Percentiles rank a stretch among this genome's conserved stretches.
These are phyloP conservation scores for Brassica hybrid DNA, from an alignment of 441 rosid genomes.

Conservation along the genomic window DNA sequence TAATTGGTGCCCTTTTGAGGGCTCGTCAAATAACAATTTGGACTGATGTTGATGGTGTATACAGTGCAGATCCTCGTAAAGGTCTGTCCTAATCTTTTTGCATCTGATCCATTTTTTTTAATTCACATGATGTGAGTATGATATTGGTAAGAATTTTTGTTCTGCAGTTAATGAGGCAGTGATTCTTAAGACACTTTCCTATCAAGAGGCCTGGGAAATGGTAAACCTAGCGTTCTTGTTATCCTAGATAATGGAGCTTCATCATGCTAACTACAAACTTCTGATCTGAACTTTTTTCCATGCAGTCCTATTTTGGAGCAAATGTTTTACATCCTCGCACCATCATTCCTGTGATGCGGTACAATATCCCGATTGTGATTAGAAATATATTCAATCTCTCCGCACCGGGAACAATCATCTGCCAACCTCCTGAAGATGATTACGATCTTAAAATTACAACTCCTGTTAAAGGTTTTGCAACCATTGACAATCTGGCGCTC, in stretches of 20 bases:
- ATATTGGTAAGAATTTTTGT: not conserved
- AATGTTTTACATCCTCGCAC: no score
- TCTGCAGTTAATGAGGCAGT: conserved; percentile 91
- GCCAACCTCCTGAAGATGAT: conserved; percentile 59
- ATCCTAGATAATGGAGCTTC: conserved; percentile 27
- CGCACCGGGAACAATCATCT: conserved; percentile 89
- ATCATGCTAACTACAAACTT: conserved; percentile 25
- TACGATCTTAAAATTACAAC: conserved; percentile 52
- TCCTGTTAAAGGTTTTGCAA: conserved; percentile 90
- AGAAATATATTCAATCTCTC: conserved; percentile 87
- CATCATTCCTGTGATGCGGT: no score
- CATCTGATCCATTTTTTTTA: not conserved
- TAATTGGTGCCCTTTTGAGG: conserved; percentile 82
- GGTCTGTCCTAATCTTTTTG: conserved; percentile 53
- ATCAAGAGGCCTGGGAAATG: conserved; percentile 99
- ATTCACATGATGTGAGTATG: conserved; percentile 7
- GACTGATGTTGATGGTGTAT: conserved; percentile 96
- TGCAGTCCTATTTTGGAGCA: no score
- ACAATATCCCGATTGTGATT: conserved; percentile 81
- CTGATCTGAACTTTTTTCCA: conserved; percentile 32
- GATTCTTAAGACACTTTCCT: conserved; percentile 74
- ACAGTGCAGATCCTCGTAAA: conserved; percentile 97
- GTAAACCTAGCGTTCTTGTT: conserved; percentile 50
- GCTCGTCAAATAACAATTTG: conserved; percentile 91
- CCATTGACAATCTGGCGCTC: conserved; percentile 93